Percentiles rank a stretch among this genome's conserved stretches.
These are phyloP conservation scores for Diatrype stigma DNA, from an alignment of 2,329 filamentous ascomycete species.

Conservation along the genomic window DNA sequence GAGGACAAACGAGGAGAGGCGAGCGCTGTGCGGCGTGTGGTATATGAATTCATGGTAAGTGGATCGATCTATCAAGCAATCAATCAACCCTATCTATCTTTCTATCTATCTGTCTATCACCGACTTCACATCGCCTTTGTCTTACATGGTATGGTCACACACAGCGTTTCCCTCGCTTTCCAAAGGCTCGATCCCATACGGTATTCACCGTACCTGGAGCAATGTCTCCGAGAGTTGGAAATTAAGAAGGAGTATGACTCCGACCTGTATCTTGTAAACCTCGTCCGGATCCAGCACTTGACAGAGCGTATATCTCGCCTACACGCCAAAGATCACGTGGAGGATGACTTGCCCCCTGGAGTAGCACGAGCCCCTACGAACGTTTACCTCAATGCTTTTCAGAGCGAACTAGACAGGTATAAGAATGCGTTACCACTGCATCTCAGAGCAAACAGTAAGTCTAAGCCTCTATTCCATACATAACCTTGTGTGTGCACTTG, in stretches of 20 bases:
- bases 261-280: constrained; percentile 41
- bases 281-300: constrained; percentile 47
- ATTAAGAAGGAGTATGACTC: constrained; percentile 39
- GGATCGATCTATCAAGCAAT: background rate
- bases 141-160: too few relatives aligned
- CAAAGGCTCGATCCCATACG: constrained; percentile 43
- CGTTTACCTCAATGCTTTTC: constrained; percentile 43
- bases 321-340: constrained; percentile 30
- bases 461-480: too few relatives aligned
- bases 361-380: constrained; percentile 37
- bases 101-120: too few relatives aligned
- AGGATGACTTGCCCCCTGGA: constrained; percentile 25
- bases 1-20: constrained; percentile 47
- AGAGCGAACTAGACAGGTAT: constrained; percentile 41
- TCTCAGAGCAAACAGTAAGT: constrained; percentile 36
- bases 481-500: too few relatives aligned
- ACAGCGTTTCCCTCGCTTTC: constrained; percentile 39
- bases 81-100: too few relatives aligned
- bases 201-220: constrained; percentile 49
- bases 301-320: constrained; percentile 45
- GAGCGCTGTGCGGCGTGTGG: constrained; percentile 50
- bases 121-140: too few relatives aligned
- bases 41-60: constrained; percentile 50
- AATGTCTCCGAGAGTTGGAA: constrained; percentile 45
- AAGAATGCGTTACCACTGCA: constrained; percentile 29